These are phyloP conservation scores for Alternaria triticimaculans DNA, from an alignment of 2,329 filamentous ascomycete genomes.

Conservation along the genomic window DNA sequence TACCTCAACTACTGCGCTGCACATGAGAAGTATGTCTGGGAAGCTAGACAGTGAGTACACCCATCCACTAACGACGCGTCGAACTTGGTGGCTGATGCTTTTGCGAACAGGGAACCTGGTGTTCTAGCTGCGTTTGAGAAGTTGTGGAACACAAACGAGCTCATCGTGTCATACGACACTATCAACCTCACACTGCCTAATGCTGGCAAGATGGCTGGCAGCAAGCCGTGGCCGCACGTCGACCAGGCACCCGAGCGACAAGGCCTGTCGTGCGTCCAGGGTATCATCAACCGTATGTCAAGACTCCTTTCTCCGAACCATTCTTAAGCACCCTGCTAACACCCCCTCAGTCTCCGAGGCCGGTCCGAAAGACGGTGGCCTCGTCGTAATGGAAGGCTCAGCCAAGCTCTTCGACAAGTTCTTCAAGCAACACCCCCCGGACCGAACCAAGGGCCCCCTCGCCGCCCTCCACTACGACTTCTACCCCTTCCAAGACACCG, in stretches of 20 bases:
- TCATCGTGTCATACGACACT: constrained; percentile 41
- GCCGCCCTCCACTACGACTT: constrained; percentile 14
- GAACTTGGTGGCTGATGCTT: background rate
- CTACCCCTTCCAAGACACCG: constrained; percentile 52
- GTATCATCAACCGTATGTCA: constrained; percentile 51
- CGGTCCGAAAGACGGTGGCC: constrained; percentile 55
- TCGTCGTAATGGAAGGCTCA: constrained; percentile 55
- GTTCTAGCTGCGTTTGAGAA: constrained; percentile 52
- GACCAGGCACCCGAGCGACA: constrained; percentile 53
- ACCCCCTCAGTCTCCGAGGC: constrained; percentile 7
- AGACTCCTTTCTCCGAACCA: constrained; percentile 36
- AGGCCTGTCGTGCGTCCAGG: constrained; percentile 49
- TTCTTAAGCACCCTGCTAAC: background rate
- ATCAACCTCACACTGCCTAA: constrained; percentile 54
- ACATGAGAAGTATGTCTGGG: constrained; percentile 56
- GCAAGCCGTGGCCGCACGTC: constrained; percentile 52
- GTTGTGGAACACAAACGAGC: constrained; percentile 49
- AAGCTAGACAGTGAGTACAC: constrained; percentile 40
- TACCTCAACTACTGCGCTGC: constrained; percentile 49
- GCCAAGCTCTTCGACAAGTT: constrained; percentile 42
- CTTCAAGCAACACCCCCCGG: constrained; percentile 15
- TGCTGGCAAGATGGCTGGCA: constrained; percentile 44
- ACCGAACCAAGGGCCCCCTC: constrained; percentile 20
- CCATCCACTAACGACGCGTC: background rate
- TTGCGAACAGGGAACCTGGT: constrained; percentile 41